These are phyloP conservation scores for Colletotrichum sp. DNA, from an alignment of 2,329 filamentous ascomycete genomes.

Conservation along the genomic window DNA sequence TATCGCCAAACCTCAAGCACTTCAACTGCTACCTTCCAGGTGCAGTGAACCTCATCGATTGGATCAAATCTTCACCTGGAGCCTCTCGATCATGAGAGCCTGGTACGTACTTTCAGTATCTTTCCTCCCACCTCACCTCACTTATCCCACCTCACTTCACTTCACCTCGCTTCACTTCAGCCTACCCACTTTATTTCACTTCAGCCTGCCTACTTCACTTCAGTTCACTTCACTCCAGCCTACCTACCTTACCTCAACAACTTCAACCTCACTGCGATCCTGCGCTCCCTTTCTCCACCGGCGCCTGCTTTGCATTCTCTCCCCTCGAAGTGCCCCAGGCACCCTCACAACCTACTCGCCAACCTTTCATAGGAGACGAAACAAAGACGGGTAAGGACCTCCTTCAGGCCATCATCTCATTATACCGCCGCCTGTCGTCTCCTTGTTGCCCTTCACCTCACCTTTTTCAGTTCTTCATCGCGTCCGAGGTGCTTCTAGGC, in stretches of 20 bases:
- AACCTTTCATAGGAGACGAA: background rate
- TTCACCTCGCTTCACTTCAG: background rate
- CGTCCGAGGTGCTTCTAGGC: background rate
- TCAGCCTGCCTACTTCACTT: background rate
- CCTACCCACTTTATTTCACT: background rate
- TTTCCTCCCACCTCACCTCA: background rate
- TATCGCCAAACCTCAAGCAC: background rate
- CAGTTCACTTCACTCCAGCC: background rate
- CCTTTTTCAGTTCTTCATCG: background rate
- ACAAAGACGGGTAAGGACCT: background rate
- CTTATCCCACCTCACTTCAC: background rate
- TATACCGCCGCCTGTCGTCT: background rate
- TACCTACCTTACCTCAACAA: background rate
- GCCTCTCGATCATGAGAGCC: background rate
- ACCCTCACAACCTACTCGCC: background rate
- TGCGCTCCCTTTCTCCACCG: background rate
- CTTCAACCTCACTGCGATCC: accelerated
- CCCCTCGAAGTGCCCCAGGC: background rate
- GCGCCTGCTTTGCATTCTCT: background rate
- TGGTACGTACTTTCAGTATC: background rate
- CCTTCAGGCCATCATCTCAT: background rate
- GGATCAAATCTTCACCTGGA: background rate
- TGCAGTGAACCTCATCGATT: background rate
- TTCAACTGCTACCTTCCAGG: background rate
- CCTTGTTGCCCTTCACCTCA: background rate